Conservation (phyloP, 2,329 filamentous ascomycete genomes). For the Colletotrichum lindemuthianum region DNA sequence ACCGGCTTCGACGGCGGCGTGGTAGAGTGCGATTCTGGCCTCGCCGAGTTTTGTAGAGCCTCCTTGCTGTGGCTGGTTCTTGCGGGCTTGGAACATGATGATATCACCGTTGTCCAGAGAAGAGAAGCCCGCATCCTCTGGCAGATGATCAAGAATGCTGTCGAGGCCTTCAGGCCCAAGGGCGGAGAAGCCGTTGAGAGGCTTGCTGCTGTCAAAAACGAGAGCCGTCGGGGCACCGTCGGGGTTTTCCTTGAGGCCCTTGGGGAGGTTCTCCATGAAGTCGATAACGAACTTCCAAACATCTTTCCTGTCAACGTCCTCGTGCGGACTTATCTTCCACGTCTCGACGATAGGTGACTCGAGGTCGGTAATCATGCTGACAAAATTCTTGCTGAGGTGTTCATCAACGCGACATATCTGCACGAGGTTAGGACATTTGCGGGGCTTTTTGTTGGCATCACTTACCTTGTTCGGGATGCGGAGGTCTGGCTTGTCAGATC, state of each 20-base stretch:
- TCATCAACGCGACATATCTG: conserved; percentile 75
- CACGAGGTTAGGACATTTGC: conserved; percentile 34
- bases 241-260: conserved; percentile 71
- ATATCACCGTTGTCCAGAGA: conserved; percentile 77
- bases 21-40: conserved; percentile 76
- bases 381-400: conserved; percentile 70
- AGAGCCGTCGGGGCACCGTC: conserved; percentile 85
- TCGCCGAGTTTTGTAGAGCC: conserved; percentile 79
- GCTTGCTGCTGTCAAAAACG: conserved; percentile 77
- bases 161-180: conserved; percentile 63
- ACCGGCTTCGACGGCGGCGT: conserved; percentile 70
- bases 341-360: conserved; percentile 77
- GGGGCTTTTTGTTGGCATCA: conserved; percentile 1
- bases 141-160: conserved; percentile 44
- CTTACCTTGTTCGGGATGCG: conserved; percentile 75
- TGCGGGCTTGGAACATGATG: conserved; percentile 82
- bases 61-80: conserved; percentile 71
- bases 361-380: conserved; percentile 78
- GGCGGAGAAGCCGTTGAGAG: conserved; percentile 79
- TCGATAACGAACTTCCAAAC: conserved; percentile 70
- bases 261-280: conserved; percentile 75
- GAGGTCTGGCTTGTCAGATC: conserved; percentile 92
- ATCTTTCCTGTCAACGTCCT: conserved; percentile 58
- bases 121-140: conserved; percentile 40
- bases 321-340: conserved; percentile 71